Evolutionary conservation across 345 rosid species (phyloP).

Genomic region (Eutrema heterophyllum): DNA sequence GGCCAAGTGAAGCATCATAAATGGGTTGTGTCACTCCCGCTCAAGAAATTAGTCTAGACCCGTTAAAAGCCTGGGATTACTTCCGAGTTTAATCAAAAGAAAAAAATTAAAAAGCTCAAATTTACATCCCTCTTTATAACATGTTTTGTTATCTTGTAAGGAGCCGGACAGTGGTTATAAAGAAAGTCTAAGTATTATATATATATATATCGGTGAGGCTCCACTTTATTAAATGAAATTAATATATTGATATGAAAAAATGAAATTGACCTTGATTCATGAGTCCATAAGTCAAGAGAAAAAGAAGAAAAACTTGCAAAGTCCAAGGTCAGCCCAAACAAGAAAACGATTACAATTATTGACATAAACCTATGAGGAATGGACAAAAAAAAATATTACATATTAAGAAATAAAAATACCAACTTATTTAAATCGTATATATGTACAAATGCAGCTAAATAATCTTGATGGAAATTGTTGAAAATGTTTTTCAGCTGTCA

Average conservation of each 20-base stretch:
- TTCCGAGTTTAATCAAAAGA: too few species aligned
- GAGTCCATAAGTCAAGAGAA: slow-evolving; percentile 25
- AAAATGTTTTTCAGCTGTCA: not conserved
- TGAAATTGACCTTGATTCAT: slow-evolving; percentile 8
- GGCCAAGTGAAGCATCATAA: too few species aligned
- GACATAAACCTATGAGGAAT: slow-evolving; percentile 3
- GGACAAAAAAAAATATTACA: not conserved
- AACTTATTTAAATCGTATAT: too few species aligned
- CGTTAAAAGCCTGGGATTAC: too few species aligned
- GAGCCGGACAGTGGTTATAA: not conserved
- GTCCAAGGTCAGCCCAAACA: slow-evolving; percentile 16
- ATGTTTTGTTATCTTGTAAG: slow-evolving; percentile 6
- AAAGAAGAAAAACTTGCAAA: not conserved
- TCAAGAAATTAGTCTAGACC: too few species aligned
- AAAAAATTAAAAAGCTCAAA: not conserved
- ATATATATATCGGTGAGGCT: slow-evolving; percentile 15
- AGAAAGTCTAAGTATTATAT: not conserved
- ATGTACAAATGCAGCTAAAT: too few species aligned
- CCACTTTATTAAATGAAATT: not conserved
- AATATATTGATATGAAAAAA: not conserved
- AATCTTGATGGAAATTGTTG: not conserved
- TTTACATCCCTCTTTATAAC: not conserved
- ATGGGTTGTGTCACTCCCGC: too few species aligned
- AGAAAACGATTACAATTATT: not conserved
- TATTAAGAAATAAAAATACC: too few species aligned